Base-by-base conservation (phyloP, 1,284 basidiomycete genomes). In the Cutaneotrichosporon cavernicola region DNA sequence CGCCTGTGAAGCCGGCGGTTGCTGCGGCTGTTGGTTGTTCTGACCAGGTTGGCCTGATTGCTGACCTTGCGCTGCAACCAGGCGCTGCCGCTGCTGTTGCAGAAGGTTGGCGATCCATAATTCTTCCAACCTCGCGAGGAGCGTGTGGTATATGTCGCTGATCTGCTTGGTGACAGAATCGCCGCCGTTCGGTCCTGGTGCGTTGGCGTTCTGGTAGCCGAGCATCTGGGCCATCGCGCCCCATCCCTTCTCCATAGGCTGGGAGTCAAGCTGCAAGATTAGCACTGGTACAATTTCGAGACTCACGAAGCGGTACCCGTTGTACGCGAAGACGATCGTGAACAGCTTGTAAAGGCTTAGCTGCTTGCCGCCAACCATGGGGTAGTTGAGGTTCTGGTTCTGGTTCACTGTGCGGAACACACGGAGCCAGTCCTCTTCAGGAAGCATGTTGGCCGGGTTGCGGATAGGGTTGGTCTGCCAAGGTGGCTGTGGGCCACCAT, bases 261-360 rank as follows among this genome's bases (percentile, higher is more conserved):
- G 56, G 13, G 56, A 38, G 52, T 68, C 64, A 31, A 65, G 56
- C 61, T 65, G 58, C 56, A 30, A 52, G 53, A 22, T 14, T 22
- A 56, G 34, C 38, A 30, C 30, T 4, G 8, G 16, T 21, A 14
- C 4, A 32, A 26, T 5, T 1, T 4, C 7, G 11, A 2, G 1
- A 63, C 65, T 61, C 31, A 66, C 65, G 60, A 64, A 56, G 30
- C 67, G 67, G 62, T 65, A 66, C 4, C 67, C 67, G 31, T 65
- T 65, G 22, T 60, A 55, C 5, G 60, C 59, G 21, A 65, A 62
- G 32, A 69, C 65, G 18, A 62, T 53, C 2, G 56, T 58, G 47
- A 69, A 66, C 31, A 69, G 58, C 40, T 52, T 62, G 65, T 62
- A 66, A 16, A 69, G 58, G 61, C 58, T 66, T 21, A 69, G 46